Evolutionary conservation across 352 stramenopile genomes (phyloP).

Genomic region (Globisporangium perplexum): DNA sequence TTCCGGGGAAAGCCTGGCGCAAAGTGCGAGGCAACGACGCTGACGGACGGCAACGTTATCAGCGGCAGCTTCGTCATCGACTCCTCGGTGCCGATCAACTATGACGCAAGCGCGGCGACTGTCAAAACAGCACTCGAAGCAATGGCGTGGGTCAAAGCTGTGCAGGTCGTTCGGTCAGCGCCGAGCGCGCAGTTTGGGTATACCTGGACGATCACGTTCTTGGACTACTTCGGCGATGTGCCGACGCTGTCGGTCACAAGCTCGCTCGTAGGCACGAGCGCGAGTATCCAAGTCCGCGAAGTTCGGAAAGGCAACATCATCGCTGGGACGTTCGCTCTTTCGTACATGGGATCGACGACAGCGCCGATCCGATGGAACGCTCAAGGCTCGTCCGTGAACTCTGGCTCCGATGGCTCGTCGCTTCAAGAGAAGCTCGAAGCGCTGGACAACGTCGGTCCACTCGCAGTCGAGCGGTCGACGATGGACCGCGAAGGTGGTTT

Average conservation of each 20-base stretch:
- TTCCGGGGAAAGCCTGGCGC: conserved; percentile 25
- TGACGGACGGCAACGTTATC: conserved; percentile 71
- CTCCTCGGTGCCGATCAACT: conserved; percentile 47
- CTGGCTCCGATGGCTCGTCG: conserved; percentile 44
- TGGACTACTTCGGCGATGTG: conserved; percentile 66
- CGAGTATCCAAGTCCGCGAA: conserved; percentile 47
- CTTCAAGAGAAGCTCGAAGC: conserved; percentile 72
- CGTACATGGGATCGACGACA: conserved; percentile 35
- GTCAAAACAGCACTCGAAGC: conserved; percentile 50
- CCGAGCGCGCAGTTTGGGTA: conserved; percentile 59
- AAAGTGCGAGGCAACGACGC: conserved; percentile 48
- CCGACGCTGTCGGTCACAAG: conserved; percentile 51
- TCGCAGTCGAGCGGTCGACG: conserved; percentile 33
- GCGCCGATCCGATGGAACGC: conserved; percentile 47
- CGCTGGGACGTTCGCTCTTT: conserved; percentile 52
- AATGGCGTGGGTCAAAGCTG: conserved; percentile 53
- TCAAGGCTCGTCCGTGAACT: conserved; percentile 22
- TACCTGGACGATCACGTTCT: conserved; percentile 71
- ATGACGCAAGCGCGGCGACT: conserved; percentile 36
- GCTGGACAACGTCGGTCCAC: conserved; percentile 37
- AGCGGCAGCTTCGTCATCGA: conserved; percentile 70
- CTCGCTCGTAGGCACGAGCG: conserved; percentile 56
- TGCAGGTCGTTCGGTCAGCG: conserved; percentile 45
- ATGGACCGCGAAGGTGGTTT: conserved; percentile 55
- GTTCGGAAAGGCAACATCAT: conserved; percentile 69